phyloP scores from a whole-genome alignment of 306 rosid genomes.

The Morella rubra region DNA sequence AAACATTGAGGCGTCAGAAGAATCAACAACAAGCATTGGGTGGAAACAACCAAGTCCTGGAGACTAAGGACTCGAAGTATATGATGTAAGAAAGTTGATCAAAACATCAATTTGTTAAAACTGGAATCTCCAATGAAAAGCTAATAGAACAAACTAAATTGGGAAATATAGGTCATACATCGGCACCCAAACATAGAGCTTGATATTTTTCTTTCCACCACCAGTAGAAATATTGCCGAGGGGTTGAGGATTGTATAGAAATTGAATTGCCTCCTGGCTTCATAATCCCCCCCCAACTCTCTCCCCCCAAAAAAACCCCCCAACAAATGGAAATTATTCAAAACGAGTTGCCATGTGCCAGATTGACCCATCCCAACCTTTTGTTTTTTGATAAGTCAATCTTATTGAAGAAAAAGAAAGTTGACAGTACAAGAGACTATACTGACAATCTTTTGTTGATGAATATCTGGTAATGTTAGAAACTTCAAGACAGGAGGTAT shows the following conservation, averaged over 20 bases:
- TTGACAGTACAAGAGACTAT: no score
- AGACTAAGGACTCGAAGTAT: not conserved
- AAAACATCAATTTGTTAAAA: not conserved
- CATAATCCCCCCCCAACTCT: not conserved
- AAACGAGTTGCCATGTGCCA: not conserved
- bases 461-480: not conserved
- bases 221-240: not conserved
- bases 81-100: not conserved
- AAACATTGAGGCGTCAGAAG: not conserved
- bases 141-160: no score
- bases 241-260: not conserved
- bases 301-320: not conserved
- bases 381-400: no score
- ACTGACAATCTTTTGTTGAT: no score
- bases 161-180: not conserved
- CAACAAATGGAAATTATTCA: not conserved
- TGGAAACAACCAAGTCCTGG: not conserved
- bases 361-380: not conserved
- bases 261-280: not conserved
- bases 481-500: constrained; percentile 1
- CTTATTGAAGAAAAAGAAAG: no score
- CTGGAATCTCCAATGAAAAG: not conserved
- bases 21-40: not conserved
- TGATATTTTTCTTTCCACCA: not conserved
- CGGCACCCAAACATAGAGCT: not conserved